Evolutionary conservation across 176 grass and related monocot genomes (phyloP), one percentile per base, ranked within the genome.

Genomic region (Alloteropsis semialata): DNA sequence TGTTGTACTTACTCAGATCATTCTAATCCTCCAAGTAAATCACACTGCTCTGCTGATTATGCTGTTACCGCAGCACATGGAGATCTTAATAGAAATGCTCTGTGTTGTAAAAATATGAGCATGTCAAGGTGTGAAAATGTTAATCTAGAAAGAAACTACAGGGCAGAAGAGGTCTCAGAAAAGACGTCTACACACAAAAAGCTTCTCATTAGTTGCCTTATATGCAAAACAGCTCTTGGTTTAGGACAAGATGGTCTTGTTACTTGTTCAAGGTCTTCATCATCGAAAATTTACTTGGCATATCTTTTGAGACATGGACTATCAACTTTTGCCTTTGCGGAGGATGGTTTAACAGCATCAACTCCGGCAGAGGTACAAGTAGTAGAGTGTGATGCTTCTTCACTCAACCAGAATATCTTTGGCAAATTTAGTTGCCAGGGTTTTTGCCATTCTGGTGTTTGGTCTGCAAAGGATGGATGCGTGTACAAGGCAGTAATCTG

Each of bases 391-490:
- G 80, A 93, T 81, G 72, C 64, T 69, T 91, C 92, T 18, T 90
- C 78, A 36, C 72, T 98, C 69, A 77, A 91, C 38, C 70, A 84
- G 71, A 57, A 72, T 60, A 44, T 98, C 42, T 65, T 98, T 82
- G 29, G 41, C 5, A 86, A 81, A 38, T 63, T 70, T 33, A 77
- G 60, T 54, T 70, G 41, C 19, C 84, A 76, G 74, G 67, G 34
- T 34, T 59, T 69, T 77, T 58, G 48, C 66, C 24, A 65, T 36
- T 88, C 77, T 58, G 85, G 59, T 74, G 36, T 95, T 53, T 98
- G 96, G 96, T 98, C 87, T 27, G 87, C 88, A 82, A 86, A 88
- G 75, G 92, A 98, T 91, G 92, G 96, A 43, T 95, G 92, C 49
- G 92, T 98, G 24, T 98, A 90, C 84, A 94, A 69, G 56, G 56